A percentile compares a stretch with the other conserved stretches of the same genome.
Conservation (phyloP, 1,139 yeast species). For the Yamadazyma kanchanaburiensis region DNA sequence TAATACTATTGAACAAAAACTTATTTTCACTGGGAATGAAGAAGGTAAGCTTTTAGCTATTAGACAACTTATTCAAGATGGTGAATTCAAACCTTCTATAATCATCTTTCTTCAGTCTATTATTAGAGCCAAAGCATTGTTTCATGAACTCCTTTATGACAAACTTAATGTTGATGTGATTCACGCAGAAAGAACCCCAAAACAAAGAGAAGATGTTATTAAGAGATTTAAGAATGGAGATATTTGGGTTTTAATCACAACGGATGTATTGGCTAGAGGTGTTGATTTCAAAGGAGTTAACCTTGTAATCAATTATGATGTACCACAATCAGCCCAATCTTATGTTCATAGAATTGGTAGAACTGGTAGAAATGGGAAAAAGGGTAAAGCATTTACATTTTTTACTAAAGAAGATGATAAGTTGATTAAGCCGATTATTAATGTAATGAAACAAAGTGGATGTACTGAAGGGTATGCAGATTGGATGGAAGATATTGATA, state of each 20-base stretch:
- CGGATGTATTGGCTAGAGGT: constrained; percentile 95
- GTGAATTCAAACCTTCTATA: constrained; percentile 90
- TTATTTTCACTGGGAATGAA: constrained; percentile 88
- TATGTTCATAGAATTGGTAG: constrained; percentile 98
- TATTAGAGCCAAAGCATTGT: constrained; percentile 90
- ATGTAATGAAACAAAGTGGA: constrained; percentile 94
- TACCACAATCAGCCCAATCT: constrained; percentile 90
- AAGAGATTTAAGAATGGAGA: constrained; percentile 85
- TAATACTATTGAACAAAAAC: constrained; percentile 73
- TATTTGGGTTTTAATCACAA: constrained; percentile 93
- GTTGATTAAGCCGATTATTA: constrained; percentile 78
- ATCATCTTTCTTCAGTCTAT: constrained; percentile 90
- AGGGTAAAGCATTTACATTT: constrained; percentile 85
- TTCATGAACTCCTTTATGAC: constrained; percentile 88
- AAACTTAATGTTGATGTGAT: constrained; percentile 91
- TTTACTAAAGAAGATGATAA: constrained; percentile 86
- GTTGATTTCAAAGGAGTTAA: constrained; percentile 96
- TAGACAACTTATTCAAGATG: constrained; percentile 79
- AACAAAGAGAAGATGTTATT: constrained; percentile 83
- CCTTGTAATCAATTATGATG: constrained; percentile 92
- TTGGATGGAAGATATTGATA: constrained; percentile 83
- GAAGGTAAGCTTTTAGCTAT: constrained; percentile 91
- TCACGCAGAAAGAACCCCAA: constrained; percentile 90
- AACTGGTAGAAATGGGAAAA: constrained; percentile 93
- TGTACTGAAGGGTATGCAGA: constrained; percentile 59